Evolutionary conservation across 176 grass and related monocot genomes (phyloP).

Genomic region (Bothriochloa decipiens): DNA sequence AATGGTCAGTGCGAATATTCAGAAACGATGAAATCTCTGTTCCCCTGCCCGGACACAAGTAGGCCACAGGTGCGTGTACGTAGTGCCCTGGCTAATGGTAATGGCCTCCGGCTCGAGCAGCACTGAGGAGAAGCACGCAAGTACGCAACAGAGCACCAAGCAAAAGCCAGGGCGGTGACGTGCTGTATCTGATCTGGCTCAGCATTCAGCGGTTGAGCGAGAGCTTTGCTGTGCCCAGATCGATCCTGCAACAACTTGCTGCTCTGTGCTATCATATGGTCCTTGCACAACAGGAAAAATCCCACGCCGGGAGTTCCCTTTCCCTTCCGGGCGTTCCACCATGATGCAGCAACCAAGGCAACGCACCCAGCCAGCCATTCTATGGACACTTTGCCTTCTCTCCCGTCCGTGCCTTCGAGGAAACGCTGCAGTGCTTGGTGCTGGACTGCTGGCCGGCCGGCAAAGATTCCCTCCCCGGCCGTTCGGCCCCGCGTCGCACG

Average conservation of each 20-base stretch:
- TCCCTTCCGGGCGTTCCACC: too few relatives aligned
- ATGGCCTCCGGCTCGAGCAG: conserved; percentile 42
- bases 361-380: too few relatives aligned
- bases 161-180: neutral
- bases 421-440: neutral
- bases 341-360: too few relatives aligned
- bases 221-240: neutral
- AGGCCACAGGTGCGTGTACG: neutral
- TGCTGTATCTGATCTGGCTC: neutral
- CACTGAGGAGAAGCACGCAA: conserved; percentile 1
- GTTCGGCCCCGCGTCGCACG: neutral
- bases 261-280: neutral
- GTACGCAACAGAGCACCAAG: neutral
- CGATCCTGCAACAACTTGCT: neutral
- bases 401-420: neutral
- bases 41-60: neutral
- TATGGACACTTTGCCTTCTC: neutral
- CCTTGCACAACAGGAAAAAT: too few relatives aligned
- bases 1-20: neutral
- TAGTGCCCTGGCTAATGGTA: neutral
- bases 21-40: neutral
- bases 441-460: neutral
- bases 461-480: neutral
- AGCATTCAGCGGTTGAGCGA: neutral
- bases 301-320: too few relatives aligned